phyloP scores from a whole-genome alignment of 2,329 filamentous ascomycete genomes.

The Aplosporella prunicola region DNA sequence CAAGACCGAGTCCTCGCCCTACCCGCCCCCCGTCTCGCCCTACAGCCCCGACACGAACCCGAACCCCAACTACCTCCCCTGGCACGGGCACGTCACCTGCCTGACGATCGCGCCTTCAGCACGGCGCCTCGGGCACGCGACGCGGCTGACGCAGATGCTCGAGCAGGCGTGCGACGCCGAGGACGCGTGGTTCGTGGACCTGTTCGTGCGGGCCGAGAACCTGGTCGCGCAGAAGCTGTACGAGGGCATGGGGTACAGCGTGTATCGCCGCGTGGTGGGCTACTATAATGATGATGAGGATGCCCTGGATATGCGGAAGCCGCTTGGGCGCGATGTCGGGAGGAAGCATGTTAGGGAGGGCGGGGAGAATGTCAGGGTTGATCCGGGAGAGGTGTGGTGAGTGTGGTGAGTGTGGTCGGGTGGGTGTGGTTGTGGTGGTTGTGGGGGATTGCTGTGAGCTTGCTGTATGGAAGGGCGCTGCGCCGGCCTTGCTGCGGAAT shows the following conservation, averaged over 20 bases:
- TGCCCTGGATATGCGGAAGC: constrained; percentile 95
- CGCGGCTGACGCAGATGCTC: constrained; percentile 68
- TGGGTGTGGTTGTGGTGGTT: too few relatives aligned
- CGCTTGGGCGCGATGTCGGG: constrained; percentile 69
- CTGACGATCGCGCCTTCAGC: constrained; percentile 84
- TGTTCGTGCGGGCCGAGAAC: constrained; percentile 88
- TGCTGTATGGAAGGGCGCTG: too few relatives aligned
- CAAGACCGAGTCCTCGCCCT: constrained; percentile 77
- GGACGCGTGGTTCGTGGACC: constrained; percentile 87
- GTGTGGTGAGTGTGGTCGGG: too few relatives aligned
- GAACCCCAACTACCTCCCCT: constrained; percentile 74
- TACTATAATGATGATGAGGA: constrained; percentile 96
- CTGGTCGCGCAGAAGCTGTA: constrained; percentile 81
- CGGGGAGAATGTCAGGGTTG: constrained; percentile 69
- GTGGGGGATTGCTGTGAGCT: too few relatives aligned
- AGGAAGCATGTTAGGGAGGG: constrained; percentile 68
- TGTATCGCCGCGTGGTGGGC: constrained; percentile 78
- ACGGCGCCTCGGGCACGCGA: constrained; percentile 77
- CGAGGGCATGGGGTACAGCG: constrained; percentile 77
- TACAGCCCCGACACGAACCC: constrained; percentile 50
- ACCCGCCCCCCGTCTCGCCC: constrained; percentile 61
- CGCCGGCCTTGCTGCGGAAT: too few relatives aligned
- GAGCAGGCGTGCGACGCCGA: constrained; percentile 75
- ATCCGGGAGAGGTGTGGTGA: constrained; percentile 80
- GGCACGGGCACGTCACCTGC: constrained; percentile 96